Conservation (phyloP, 352 stramenopile genomes). For the Globisporangium parvum region DNA sequence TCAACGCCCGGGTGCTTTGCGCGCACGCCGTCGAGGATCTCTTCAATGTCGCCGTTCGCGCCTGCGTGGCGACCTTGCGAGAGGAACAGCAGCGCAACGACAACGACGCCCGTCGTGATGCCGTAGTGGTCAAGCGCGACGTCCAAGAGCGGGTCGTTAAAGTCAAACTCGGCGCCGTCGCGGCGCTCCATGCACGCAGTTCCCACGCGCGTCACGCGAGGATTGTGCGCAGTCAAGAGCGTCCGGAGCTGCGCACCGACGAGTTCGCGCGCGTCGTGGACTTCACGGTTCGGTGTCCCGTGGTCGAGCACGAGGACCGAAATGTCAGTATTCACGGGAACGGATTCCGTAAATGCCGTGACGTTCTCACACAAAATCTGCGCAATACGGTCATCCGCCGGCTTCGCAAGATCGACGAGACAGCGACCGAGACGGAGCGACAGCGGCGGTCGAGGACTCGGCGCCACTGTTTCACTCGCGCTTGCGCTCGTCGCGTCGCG, state of each 20-base stretch:
- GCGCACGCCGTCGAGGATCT: conserved; percentile 51
- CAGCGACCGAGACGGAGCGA: conserved; percentile 39
- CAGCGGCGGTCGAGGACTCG: conserved; percentile 10
- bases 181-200: conserved; percentile 77
- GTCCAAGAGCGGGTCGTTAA: conserved; percentile 73
- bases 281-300: conserved; percentile 57
- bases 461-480: background rate
- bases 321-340: conserved; percentile 22
- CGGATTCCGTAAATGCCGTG: conserved; percentile 23
- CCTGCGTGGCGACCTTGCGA: conserved; percentile 69
- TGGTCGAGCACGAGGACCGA: conserved; percentile 74
- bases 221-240: conserved; percentile 15
- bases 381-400: conserved; percentile 49
- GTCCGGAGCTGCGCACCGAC: conserved; percentile 48
- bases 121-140: conserved; percentile 58
- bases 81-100: conserved; percentile 74
- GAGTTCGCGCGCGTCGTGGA: conserved; percentile 59
- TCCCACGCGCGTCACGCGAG: conserved; percentile 34
- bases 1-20: conserved; percentile 34
- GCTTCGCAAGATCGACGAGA: conserved; percentile 47
- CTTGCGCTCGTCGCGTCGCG: background rate
- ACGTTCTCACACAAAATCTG: conserved; percentile 58
- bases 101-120: conserved; percentile 50
- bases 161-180: conserved; percentile 65
- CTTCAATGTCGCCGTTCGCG: conserved; percentile 70